These are phyloP conservation scores for Ascoidea asiatica DNA, from an alignment of 805 yeast genomes.

Conservation along the genomic window DNA sequence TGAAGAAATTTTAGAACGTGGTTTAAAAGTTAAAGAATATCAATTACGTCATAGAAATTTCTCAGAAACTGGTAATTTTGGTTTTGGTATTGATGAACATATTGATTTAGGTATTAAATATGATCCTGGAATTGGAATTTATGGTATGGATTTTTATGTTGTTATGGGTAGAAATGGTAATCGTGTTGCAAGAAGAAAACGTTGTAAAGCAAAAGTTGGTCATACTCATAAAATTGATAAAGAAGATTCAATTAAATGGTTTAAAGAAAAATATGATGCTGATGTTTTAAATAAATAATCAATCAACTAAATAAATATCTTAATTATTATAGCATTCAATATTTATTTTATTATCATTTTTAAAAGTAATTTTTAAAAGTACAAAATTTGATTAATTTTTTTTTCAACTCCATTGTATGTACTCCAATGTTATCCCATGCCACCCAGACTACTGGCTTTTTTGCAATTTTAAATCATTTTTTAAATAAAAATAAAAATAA, in stretches of 20 bases:
- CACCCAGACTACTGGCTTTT: too few species aligned
- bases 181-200: constrained; percentile 98
- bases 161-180: constrained; percentile 99
- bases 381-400: too few species aligned
- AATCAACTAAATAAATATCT: too few species aligned
- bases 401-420: too few species aligned
- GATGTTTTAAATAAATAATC: constrained; percentile 83
- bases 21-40: constrained; percentile 98
- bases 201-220: constrained; percentile 80
- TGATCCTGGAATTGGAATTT: constrained; percentile 98
- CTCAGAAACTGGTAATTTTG: constrained; percentile 99
- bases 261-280: constrained; percentile 99
- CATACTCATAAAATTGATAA: constrained; percentile 82
- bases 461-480: too few species aligned
- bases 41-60: constrained; percentile 91
- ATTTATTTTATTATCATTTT: too few species aligned
- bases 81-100: constrained; percentile 99
- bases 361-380: too few species aligned
- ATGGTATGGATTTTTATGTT: constrained; percentile 99
- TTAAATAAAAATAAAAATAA: too few species aligned
- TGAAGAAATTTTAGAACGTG: constrained; percentile 98
- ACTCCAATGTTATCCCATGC: too few species aligned
- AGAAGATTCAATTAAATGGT: constrained; percentile 95
- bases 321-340: too few species aligned
- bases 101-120: constrained; percentile 99